These are phyloP conservation scores for Cyclaneusma minus DNA, from an alignment of 2,329 filamentous ascomycete genomes.

Conservation along the genomic window DNA sequence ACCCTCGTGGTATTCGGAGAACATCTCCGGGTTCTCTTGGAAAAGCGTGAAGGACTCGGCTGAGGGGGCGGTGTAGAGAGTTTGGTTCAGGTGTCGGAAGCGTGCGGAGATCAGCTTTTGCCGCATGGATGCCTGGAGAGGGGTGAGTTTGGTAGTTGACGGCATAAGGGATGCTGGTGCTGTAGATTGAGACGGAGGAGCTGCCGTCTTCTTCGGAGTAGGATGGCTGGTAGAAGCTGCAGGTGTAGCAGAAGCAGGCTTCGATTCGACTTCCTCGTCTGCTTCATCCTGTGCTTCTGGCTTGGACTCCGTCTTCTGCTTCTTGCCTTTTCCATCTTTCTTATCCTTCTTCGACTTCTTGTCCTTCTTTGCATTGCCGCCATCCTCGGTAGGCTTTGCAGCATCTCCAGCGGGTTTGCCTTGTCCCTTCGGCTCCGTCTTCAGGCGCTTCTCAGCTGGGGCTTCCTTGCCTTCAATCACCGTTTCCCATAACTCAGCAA, in stretches of 20 bases:
- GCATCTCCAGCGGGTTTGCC: constrained; percentile 11
- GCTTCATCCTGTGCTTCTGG: constrained; percentile 7
- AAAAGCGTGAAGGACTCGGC: constrained; percentile 72
- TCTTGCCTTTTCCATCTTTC: constrained; percentile 18
- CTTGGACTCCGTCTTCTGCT: constrained; percentile 10
- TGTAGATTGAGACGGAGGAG: constrained; percentile 20
- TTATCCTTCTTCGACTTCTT: constrained; percentile 20
- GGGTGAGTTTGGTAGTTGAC: constrained; percentile 54
- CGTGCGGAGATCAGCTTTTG: constrained; percentile 88
- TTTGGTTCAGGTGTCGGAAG: constrained; percentile 95
- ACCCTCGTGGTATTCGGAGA: constrained; percentile 88
- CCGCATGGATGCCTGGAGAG: constrained; percentile 85
- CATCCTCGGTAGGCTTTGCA: constrained; percentile 4
- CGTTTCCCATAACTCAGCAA: constrained; percentile 63
- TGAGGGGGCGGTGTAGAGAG: constrained; percentile 85
- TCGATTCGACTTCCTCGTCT: constrained; percentile 10
- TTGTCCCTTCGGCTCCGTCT: constrained; percentile 18
- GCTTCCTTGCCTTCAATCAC: constrained; percentile 56
- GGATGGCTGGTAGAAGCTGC: constrained; percentile 7
- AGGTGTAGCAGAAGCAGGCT: constrained; percentile 7
- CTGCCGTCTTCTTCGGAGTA: constrained; percentile 4
- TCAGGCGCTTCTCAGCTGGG: constrained; percentile 10
- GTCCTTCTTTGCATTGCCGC: constrained; percentile 19
- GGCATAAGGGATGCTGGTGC: constrained; percentile 22
- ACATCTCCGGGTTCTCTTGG: constrained; percentile 75